Conservation (phyloP, 176 grass and related monocot species). For the Ananas comosus region DNA sequence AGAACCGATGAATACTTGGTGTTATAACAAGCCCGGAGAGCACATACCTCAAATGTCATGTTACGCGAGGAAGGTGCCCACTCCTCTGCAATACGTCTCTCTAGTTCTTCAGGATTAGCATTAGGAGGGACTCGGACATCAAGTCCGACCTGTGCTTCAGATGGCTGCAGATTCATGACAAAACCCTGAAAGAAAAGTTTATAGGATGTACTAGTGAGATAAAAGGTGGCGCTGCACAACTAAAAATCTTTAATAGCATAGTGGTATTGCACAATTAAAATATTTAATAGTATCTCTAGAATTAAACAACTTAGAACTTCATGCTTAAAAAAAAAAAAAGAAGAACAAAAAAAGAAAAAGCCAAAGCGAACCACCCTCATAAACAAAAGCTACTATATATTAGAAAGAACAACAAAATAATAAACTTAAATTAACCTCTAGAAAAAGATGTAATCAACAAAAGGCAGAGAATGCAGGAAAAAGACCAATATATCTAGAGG, state of each 20-base stretch:
- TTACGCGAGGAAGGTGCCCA: conserved; percentile 86
- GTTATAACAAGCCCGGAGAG: neutral
- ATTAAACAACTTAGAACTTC: neutral
- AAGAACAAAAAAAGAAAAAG: neutral
- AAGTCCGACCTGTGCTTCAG: conserved; percentile 87
- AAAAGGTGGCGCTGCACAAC: neutral
- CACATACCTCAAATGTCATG: conserved; percentile 64
- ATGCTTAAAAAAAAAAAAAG: neutral
- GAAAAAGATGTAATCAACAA: too few relatives aligned
- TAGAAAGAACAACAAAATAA: too few relatives aligned
- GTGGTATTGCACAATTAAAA: too few relatives aligned
- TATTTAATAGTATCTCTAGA: too few relatives aligned
- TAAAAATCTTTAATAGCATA: neutral
- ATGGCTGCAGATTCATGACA: conserved; percentile 98
- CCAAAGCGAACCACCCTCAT: too few relatives aligned
- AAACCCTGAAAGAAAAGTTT: conserved; percentile 56
- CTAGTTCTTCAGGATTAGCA: conserved; percentile 46
- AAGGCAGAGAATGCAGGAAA: too few relatives aligned
- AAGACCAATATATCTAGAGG: too few relatives aligned
- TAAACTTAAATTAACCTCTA: too few relatives aligned
- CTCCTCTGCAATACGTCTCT: conserved; percentile 76
- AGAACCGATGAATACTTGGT: neutral
- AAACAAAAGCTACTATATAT: too few relatives aligned
- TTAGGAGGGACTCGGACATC: conserved; percentile 72
- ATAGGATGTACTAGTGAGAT: neutral